Percentiles rank a stretch among this genome's conserved stretches.
phyloP scores from a whole-genome alignment of 2,329 filamentous ascomycete species.

The Aspergillus aculeatinus region DNA sequence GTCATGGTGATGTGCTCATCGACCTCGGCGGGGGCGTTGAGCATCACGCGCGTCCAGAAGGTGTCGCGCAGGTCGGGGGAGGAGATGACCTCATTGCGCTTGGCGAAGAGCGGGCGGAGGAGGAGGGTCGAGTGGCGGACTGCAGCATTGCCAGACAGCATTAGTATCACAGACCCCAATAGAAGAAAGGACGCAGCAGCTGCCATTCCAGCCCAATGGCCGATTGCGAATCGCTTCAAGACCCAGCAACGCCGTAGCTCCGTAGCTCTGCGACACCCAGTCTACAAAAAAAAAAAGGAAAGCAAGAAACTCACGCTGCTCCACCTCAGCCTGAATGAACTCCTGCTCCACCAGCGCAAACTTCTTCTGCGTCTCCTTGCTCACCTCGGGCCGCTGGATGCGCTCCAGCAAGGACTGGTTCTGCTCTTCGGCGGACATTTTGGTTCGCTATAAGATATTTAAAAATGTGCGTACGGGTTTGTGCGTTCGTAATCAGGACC shows the following conservation, averaged over 20 bases:
- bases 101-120: constrained; percentile 69
- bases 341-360: constrained; percentile 77
- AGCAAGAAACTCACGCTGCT: constrained; percentile 53
- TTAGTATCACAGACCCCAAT: too few relatives aligned
- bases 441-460: not conserved
- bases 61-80: constrained; percentile 60
- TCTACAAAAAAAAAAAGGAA: not conserved
- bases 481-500: too few relatives aligned
- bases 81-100: constrained; percentile 68
- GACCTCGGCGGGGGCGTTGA: constrained; percentile 80
- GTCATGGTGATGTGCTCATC: constrained; percentile 83
- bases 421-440: constrained; percentile 1
- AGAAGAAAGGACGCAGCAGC: not conserved
- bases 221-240: not conserved
- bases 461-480: not conserved
- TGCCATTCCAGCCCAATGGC: not conserved
- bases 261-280: not conserved
- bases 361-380: constrained; percentile 55
- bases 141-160: constrained; percentile 35
- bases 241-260: not conserved
- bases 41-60: constrained; percentile 95
- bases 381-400: constrained; percentile 34
- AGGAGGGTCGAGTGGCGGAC: constrained; percentile 72
- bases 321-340: constrained; percentile 78
- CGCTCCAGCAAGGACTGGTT: constrained; percentile 26